Base-by-base conservation (phyloP, 2,329 filamentous ascomycete genomes). In the Diaporthe aspalathi region DNA sequence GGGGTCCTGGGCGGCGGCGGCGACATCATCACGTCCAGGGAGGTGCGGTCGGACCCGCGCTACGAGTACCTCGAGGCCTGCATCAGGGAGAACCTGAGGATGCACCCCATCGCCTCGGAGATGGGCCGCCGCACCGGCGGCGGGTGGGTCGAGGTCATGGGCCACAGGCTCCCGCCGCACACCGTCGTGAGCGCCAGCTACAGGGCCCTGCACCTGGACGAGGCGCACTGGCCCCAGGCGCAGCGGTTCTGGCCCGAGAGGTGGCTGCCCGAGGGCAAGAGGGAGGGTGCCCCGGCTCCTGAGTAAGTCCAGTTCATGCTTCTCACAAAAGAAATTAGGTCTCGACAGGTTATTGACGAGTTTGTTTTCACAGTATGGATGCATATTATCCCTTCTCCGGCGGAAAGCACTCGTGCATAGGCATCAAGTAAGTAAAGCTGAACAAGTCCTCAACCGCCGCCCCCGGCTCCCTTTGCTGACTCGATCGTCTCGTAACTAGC, bases 101-200 rank as follows among this genome's bases (percentile, higher is more conserved):
- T 73, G 57, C 72, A 73, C 78, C 93, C 93, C 0, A 92, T 93
- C 0, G 87, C 91, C 0, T 65, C 60, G 1, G 60, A 65, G 93
- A 92, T 0, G 83, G 94, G 12, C 89, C 91, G 0, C 84, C 95
- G 52, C 93, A 95, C 60, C 80, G 88, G 93, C 72, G 84, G 94
- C 50, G 84, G 87, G 24, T 92, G 92, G 16, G 84, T 86, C 35
- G 87, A 90, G 54, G 90, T 94, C 67, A 86, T 87, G 1, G 91
- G 90, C 1, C 79, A 85, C n/a, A 87, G 86, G 70, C 84, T 95
- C 32, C 87, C 87, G 7, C 92, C 89, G 2, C 92, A 92, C 11
- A 93, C 92, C 0, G 91, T 93, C 71, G 91, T 94, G 0, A 93
- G 92, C 8, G 92, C 90, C 77, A 93, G 89, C 65, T 89, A 92